Conservation (phyloP, 192 early-diverging fungal genomes). For the Coemansia asiatica region DNA sequence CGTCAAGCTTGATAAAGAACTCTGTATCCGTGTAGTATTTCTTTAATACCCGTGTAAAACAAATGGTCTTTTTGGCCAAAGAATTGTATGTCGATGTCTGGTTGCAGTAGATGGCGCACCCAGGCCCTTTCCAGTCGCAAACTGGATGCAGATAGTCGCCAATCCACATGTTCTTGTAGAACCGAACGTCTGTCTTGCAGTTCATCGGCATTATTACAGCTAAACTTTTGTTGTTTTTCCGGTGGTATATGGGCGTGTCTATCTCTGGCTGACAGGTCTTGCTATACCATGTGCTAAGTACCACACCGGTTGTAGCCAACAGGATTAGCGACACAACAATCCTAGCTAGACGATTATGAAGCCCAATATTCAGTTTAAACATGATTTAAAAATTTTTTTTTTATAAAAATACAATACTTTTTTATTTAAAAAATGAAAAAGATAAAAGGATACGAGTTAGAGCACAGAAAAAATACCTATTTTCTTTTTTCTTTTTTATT, state of each 20-base stretch:
- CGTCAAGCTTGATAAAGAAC: slow-evolving; percentile 44
- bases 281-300: background rate
- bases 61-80: slow-evolving; percentile 30
- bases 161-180: slow-evolving; percentile 33
- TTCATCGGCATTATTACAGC: slow-evolving; percentile 28
- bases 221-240: background rate
- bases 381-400: background rate
- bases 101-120: slow-evolving; percentile 27
- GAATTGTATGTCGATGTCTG: slow-evolving; percentile 17
- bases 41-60: slow-evolving; percentile 26
- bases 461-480: too few relatives aligned
- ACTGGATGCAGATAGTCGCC: slow-evolving; percentile 28
- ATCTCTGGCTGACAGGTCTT: background rate
- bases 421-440: too few relatives aligned
- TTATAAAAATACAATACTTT: too few relatives aligned
- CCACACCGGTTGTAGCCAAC: background rate
- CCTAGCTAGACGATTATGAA: too few relatives aligned
- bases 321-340: background rate
- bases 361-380: background rate
- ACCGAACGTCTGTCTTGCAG: slow-evolving; percentile 27
- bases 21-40: slow-evolving; percentile 13
- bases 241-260: background rate
- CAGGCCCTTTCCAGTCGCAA: slow-evolving; percentile 24
- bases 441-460: too few relatives aligned
- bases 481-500: too few relatives aligned